Evolutionary conservation across 768 basidiomycete species (phyloP), one percentile per base, ranked within the genome.

Genomic region (Cytidiella melzeri): DNA sequence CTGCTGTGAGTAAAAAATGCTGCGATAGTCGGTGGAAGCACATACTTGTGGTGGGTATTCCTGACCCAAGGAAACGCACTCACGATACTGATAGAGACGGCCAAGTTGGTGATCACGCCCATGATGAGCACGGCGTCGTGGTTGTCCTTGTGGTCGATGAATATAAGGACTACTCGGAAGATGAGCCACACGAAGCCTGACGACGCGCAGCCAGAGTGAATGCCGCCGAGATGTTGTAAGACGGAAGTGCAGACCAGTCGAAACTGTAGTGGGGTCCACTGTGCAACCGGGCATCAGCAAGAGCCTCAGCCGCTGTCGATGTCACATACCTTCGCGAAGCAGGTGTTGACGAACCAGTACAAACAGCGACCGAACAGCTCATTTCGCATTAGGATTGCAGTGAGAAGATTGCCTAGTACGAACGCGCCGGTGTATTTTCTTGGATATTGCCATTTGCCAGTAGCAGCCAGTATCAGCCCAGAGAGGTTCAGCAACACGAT

Each of bases 41-140:
- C 69, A 57, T 57, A 71, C 67, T 73, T 70, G 57, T 71, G 69
- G 54, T 71, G 68, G 26, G 64, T 69, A 45, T 71, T 73, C 41
- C 72, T 64, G 12, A 73, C 66, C 69, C 71, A 72, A 24, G 72
- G 72, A 54, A 71, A 64, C 9, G 70, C 72, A 36, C 68, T 67
- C 11, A 64, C 20, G 51, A 70, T 67, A n/a, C 60, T 65, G 50
- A 68, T 59, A 45, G 65, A 51, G 41, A 72, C 62, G 5, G 65
- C 63, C n/a, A 72, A 39, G 51, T 66, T 71, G 19, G 72, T 70
- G 26, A 70, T 57, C n/a, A 70, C 64, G 11, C 71, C 72, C 28
- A 62, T 61, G 10, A 66, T 58, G 23, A 73, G 65, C 28, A 72
- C 67, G 2, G 68, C 61, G 40, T 66, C 58, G 52, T 66, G 67